Percentiles rank a stretch among this genome's conserved stretches.
Conservation (phyloP, 371 early-diverging fungal species). For the Actinomortierella wolfii region DNA sequence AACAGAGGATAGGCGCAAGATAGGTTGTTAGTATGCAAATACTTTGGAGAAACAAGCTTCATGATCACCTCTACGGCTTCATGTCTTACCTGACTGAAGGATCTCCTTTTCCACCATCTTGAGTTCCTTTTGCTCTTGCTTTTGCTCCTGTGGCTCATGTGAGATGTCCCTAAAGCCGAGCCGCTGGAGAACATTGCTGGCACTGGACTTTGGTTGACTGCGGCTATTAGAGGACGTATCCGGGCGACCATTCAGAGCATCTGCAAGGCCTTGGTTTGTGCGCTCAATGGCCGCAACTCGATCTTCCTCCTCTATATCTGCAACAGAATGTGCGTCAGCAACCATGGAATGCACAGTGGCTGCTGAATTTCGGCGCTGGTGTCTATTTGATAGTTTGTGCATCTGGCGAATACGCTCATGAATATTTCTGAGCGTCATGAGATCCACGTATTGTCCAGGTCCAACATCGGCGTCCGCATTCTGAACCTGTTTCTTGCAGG, state of each 20-base stretch:
- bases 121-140: constrained; percentile 20
- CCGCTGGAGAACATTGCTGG: not conserved
- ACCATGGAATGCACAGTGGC: constrained; percentile 22
- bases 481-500: too few species aligned
- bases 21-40: too few species aligned
- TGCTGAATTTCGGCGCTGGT: constrained; percentile 14
- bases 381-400: constrained; percentile 7
- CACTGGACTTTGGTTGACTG: too few species aligned
- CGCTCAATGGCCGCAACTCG: too few species aligned
- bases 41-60: too few species aligned
- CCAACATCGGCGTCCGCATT: too few species aligned
- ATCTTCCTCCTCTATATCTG: not conserved
- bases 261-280: too few species aligned
- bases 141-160: constrained; percentile 18
- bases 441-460: too few species aligned
- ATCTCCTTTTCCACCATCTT: constrained; percentile 31
- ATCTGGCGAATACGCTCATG: constrained; percentile 13
- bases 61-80: too few species aligned
- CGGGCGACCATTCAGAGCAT: too few species aligned
- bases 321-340: constrained; percentile 20
- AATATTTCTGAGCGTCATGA: constrained; percentile 6
- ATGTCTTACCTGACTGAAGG: constrained; percentile 21
- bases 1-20: too few species aligned
- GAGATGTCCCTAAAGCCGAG: constrained; percentile 13
- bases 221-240: too few species aligned